Evolutionary conservation across 352 stramenopile genomes (phyloP).

Genomic region (Phytophthora cajani): DNA sequence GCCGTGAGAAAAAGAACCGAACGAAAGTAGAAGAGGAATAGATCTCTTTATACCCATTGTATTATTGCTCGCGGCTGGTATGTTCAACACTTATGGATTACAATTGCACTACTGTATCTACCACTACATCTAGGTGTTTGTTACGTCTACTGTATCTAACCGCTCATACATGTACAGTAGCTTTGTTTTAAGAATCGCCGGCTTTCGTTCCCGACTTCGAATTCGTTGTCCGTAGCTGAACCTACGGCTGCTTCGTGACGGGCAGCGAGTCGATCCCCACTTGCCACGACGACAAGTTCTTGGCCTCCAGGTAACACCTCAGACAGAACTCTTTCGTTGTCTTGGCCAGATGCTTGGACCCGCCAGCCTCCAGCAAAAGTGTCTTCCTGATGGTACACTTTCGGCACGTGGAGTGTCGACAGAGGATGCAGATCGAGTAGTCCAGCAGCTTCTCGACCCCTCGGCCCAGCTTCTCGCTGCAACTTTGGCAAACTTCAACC

Average conservation of each 20-base stretch:
- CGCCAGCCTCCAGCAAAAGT: constrained; percentile 20
- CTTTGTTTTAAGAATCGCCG: not conserved
- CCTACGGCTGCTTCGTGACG: constrained; percentile 1
- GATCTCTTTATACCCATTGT: not conserved
- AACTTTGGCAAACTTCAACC: constrained; percentile 19
- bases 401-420: constrained; percentile 42
- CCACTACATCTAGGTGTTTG: not conserved
- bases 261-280: constrained; percentile 33
- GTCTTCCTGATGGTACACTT: constrained; percentile 50
- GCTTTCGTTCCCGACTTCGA: not conserved
- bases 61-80: not conserved
- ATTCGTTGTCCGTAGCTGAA: not conserved
- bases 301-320: constrained; percentile 39
- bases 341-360: constrained; percentile 22
- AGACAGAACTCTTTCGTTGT: constrained; percentile 43
- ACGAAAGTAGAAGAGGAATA: not conserved
- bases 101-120: not conserved
- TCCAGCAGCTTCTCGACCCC: constrained; percentile 30
- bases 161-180: not conserved
- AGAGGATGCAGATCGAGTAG: constrained; percentile 45
- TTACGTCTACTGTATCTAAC: not conserved
- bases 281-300: constrained; percentile 45
- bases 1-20: constrained; percentile 2
- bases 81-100: constrained; percentile 2
- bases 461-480: constrained; percentile 23